Percentiles rank a stretch among this genome's conserved stretches.
Evolutionary conservation across 495 filamentous ascomycete species (phyloP).

Genomic region (Trichoderma virens): DNA sequence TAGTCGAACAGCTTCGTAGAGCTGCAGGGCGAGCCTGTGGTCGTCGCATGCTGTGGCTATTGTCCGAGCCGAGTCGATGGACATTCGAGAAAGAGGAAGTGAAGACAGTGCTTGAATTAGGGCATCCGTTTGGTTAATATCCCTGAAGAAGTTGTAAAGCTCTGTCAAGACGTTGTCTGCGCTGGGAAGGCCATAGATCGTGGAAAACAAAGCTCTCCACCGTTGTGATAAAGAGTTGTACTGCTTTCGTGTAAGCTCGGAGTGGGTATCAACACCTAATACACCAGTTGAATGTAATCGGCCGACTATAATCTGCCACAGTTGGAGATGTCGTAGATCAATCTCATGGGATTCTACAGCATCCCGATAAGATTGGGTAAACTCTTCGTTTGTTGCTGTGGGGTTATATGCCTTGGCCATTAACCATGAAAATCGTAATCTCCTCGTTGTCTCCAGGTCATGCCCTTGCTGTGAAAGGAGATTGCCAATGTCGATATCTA

Average conservation of each 20-base stretch:
- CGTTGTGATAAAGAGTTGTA: neutral
- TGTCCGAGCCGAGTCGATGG: neutral
- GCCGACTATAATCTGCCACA: neutral
- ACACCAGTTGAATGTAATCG: neutral
- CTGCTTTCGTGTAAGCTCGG: neutral
- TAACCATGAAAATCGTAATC: neutral
- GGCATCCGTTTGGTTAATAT: neutral
- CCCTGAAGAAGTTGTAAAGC: neutral
- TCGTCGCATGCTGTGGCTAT: neutral
- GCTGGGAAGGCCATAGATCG: neutral
- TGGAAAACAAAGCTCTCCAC: neutral
- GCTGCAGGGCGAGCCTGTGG: neutral
- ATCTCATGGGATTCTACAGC: neutral
- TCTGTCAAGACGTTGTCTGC: neutral
- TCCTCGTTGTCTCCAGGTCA: neutral
- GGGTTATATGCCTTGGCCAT: neutral
- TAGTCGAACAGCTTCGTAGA: neutral
- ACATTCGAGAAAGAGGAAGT: neutral
- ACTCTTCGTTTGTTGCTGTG: neutral
- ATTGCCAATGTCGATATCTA: neutral
- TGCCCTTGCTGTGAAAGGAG: neutral
- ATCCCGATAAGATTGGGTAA: neutral
- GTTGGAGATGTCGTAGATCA: neutral
- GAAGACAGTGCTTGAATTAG: neutral
- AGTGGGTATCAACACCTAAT: neutral